A percentile compares a stretch with the other conserved stretches of the same genome.
Evolutionary conservation across 805 yeast species (phyloP).

Genomic region (Phaffomyces thermotolerans): DNA sequence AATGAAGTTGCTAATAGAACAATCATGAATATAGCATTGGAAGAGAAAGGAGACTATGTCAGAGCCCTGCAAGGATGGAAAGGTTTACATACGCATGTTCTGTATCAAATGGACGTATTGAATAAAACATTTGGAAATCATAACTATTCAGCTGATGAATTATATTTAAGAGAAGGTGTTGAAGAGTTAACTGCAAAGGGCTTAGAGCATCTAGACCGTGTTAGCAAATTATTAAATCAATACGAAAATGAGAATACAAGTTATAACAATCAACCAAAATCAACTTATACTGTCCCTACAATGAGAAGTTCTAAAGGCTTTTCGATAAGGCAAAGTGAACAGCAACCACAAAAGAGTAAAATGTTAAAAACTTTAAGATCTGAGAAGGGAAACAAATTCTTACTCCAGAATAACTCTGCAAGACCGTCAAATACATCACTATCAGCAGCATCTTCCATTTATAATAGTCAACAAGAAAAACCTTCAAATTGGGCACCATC

Average conservation of each 20-base stretch:
- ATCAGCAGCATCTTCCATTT: not conserved
- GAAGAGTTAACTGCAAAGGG: constrained; percentile 18
- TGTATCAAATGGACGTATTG: constrained; percentile 47
- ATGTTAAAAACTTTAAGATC: constrained; percentile 30
- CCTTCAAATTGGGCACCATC: constrained; percentile 20
- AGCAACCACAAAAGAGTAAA: constrained; percentile 16
- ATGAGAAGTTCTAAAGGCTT: constrained; percentile 21
- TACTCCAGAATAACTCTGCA: constrained; percentile 7
- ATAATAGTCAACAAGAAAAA: not conserved
- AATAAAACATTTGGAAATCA: constrained; percentile 33
- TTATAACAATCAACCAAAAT: not conserved
- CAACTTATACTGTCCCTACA: constrained; percentile 18
- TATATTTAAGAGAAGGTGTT: constrained; percentile 28
- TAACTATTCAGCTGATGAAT: constrained; percentile 38
- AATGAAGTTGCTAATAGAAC: constrained; percentile 55
- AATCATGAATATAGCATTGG: constrained; percentile 48
- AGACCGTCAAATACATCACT: not conserved
- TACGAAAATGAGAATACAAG: constrained; percentile 6
- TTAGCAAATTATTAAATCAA: constrained; percentile 14
- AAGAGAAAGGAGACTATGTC: constrained; percentile 43
- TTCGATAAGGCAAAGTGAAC: constrained; percentile 15
- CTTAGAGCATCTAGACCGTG: constrained; percentile 34
- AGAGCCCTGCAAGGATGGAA: constrained; percentile 71
- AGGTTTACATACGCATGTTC: constrained; percentile 53
- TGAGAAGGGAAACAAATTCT: constrained; percentile 16